Evolutionary conservation across 75 land plant genomes (phyloP).

Genomic region (Azolla pinnata): DNA sequence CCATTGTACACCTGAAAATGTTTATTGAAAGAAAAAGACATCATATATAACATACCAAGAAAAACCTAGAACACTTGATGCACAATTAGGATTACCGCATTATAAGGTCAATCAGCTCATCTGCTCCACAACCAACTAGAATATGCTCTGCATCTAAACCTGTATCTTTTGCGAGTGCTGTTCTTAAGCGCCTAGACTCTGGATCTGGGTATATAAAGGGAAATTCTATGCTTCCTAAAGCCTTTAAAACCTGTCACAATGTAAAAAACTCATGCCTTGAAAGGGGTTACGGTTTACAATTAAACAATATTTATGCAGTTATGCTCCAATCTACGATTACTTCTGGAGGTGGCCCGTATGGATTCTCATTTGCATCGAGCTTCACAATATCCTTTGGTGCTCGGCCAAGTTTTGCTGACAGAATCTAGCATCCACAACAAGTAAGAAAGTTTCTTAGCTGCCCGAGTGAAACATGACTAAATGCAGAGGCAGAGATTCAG

Average conservation of each 20-base stretch:
- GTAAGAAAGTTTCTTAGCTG: neutral
- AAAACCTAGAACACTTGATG: too few relatives aligned
- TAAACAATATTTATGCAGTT: neutral
- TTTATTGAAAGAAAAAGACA: neutral
- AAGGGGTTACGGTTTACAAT: neutral
- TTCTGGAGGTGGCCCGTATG: conserved; percentile 99
- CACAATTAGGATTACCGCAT: conserved; percentile 62
- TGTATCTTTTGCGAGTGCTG: conserved; percentile 86
- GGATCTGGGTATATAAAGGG: conserved; percentile 98
- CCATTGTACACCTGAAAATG: conserved; percentile 76
- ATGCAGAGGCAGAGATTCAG: too few relatives aligned
- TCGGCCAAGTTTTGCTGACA: conserved; percentile 84
- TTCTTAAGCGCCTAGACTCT: conserved; percentile 80
- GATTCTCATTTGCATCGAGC: conserved; percentile 98
- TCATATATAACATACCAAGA: neutral
- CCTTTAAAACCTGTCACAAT: conserved; percentile 68
- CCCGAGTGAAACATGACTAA: too few relatives aligned
- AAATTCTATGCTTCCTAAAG: conserved; percentile 76
- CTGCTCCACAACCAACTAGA: conserved; percentile 96
- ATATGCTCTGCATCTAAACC: conserved; percentile 80
- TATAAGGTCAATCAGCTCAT: conserved; percentile 96
- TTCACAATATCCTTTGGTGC: conserved; percentile 91
- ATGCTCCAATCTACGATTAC: conserved; percentile 18
- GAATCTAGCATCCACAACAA: conserved; percentile 35
- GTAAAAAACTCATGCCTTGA: conserved; percentile 3